Evolutionary conservation across 106 monocot genomes (phyloP).

Genomic region (Phalaenopsis aphrodite): DNA sequence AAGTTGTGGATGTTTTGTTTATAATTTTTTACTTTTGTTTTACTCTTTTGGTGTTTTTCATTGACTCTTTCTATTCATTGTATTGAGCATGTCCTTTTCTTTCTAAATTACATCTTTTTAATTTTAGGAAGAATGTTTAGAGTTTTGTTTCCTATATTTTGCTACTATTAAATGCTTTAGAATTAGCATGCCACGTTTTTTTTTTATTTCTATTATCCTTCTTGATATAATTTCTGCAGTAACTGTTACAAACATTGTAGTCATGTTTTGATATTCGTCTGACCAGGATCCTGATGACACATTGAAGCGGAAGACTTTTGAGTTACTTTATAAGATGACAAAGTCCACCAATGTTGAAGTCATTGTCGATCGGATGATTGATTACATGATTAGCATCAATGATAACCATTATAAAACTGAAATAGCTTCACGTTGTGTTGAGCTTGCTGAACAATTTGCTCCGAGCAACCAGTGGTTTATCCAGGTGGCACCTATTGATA

Average conservation of each 20-base stretch:
- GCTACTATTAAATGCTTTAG: not conserved
- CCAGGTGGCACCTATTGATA: constrained; percentile 38
- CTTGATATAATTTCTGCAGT: not conserved
- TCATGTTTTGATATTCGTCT: constrained; percentile 2
- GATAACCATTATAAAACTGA: constrained; percentile 96
- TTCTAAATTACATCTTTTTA: not conserved
- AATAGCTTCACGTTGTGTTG: constrained; percentile 96
- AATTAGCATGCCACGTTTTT: not conserved
- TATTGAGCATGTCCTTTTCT: not conserved
- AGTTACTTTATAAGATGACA: constrained; percentile 94
- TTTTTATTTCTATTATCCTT: not conserved
- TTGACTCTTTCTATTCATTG: not conserved
- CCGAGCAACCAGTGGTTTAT: constrained; percentile 99
- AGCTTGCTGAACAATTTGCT: constrained; percentile 98
- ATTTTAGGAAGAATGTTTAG: not conserved
- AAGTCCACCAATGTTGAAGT: constrained; percentile 98
- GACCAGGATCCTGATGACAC: constrained; percentile 95
- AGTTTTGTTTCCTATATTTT: not conserved
- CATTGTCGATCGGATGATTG: constrained; percentile 99
- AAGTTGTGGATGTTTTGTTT: not conserved
- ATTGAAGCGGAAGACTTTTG: constrained; percentile 94
- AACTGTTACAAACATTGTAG: not conserved
- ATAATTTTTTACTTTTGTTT: not conserved
- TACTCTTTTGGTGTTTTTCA: not conserved
- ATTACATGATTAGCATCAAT: constrained; percentile 95